Conservation (phyloP, 345 rosid genomes). For the Orychophragmus violaceus region DNA sequence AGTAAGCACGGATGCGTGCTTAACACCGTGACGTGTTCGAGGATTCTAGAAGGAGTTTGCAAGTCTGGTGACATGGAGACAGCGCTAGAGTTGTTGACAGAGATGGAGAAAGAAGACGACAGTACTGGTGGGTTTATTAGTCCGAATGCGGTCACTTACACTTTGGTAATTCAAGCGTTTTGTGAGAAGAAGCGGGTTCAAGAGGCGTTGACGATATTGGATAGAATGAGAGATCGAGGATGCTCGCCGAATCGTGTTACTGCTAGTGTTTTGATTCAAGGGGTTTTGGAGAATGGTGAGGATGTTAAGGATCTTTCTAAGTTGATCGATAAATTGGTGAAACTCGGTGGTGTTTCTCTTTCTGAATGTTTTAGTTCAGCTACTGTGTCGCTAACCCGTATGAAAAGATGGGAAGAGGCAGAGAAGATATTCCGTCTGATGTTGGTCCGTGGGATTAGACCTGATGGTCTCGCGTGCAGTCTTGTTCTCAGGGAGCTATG, state of each 20-base stretch:
- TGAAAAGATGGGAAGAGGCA: constrained; percentile 48
- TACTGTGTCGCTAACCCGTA: constrained; percentile 47
- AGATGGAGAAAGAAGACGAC: constrained; percentile 68
- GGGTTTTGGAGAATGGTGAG: constrained; percentile 45
- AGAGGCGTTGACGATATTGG: constrained; percentile 60
- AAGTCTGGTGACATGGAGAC: constrained; percentile 45
- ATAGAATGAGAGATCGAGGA: constrained; percentile 61
- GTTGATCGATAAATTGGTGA: constrained; percentile 53
- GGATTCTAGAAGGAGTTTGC: constrained; percentile 62
- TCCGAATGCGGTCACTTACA: constrained; percentile 67
- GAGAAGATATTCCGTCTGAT: constrained; percentile 47
- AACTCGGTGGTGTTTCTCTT: constrained; percentile 43
- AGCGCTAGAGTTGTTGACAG: constrained; percentile 53
- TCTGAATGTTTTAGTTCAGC: constrained; percentile 64
- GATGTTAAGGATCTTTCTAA: constrained; percentile 45
- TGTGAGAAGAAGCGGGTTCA: constrained; percentile 43
- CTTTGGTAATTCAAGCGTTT: constrained; percentile 54
- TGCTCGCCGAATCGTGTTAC: constrained; percentile 70
- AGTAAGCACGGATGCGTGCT: constrained; percentile 48
- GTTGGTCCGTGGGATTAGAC: constrained; percentile 47
- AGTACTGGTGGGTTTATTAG: constrained; percentile 22
- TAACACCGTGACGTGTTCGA: constrained; percentile 57
- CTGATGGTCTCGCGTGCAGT: constrained; percentile 65
- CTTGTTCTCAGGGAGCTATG: constrained; percentile 59
- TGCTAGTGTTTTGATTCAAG: constrained; percentile 51